Percentiles rank a stretch among this genome's conserved stretches.
Evolutionary conservation across 352 stramenopile genomes (phyloP).

Genomic region (Hyaloperonospora brassicae): DNA sequence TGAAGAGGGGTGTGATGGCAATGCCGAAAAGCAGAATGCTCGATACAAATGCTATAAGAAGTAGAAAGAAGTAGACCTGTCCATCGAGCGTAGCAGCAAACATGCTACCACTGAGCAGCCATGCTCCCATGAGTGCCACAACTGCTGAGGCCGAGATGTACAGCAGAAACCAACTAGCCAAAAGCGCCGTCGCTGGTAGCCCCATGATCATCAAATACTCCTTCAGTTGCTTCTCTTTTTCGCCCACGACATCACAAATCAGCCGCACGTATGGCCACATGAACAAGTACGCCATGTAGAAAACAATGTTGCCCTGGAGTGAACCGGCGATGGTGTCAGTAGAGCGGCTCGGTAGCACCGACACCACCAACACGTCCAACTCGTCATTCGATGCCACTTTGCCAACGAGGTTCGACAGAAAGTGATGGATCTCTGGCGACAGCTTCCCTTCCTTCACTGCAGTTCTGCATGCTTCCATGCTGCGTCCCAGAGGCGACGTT

Average conservation of each 20-base stretch:
- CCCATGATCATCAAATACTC: conserved; percentile 89
- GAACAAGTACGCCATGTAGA: conserved; percentile 71
- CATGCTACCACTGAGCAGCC: conserved; percentile 53
- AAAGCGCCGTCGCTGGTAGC: conserved; percentile 53
- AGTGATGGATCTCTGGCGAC: conserved; percentile 20
- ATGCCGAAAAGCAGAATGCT: conserved; percentile 67
- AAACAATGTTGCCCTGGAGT: conserved; percentile 60
- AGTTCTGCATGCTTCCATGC: conserved; percentile 24
- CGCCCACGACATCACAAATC: conserved; percentile 78
- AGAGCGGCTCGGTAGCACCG: conserved; percentile 36
- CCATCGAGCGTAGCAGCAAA: conserved; percentile 41
- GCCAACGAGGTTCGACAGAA: conserved; percentile 31
- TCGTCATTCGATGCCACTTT: conserved; percentile 29
- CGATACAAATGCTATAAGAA: conserved; percentile 48
- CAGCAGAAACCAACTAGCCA: conserved; percentile 73
- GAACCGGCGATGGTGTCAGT: conserved; percentile 31
- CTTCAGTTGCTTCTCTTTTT: conserved; percentile 87
- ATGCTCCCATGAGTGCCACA: conserved; percentile 42
- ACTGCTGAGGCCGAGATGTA: conserved; percentile 62
- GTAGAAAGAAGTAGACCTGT: conserved; percentile 43
- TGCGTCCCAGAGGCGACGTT: conserved; percentile 26
- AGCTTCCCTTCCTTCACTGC: conserved; percentile 19
- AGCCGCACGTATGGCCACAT: conserved; percentile 83
- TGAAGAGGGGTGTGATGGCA: conserved; percentile 69
- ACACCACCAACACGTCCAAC: conserved; percentile 35